Conservation (phyloP, 202 grass and related monocot genomes). For the Zizania palustris region DNA sequence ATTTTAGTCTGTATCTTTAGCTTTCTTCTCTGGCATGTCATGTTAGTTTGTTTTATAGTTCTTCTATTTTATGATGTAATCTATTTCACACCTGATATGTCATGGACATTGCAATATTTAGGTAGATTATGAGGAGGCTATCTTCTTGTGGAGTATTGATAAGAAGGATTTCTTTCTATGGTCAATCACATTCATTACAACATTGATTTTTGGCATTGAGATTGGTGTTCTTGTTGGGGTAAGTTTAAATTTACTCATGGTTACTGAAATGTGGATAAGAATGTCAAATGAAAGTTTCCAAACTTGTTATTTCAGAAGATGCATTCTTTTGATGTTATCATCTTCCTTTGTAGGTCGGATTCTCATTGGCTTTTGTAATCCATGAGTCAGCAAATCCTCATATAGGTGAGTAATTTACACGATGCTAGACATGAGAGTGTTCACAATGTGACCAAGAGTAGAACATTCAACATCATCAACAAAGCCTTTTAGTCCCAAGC, state of each 20-base stretch:
- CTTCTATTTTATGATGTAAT: conserved; percentile 23
- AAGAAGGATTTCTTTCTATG: conserved; percentile 97
- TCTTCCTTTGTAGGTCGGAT: conserved; percentile 65
- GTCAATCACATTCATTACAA: conserved; percentile 76
- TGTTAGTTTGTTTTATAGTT: conserved; percentile 25
- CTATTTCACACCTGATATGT: conserved; percentile 24
- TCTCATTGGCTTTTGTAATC: conserved; percentile 95
- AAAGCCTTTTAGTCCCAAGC: no score
- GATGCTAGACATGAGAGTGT: not conserved
- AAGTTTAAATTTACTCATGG: conserved; percentile 14
- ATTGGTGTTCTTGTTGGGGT: conserved; percentile 96
- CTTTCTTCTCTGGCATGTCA: conserved; percentile 20
- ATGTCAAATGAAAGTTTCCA: not conserved
- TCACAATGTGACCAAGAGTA: conserved; percentile 4
- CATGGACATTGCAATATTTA: conserved; percentile 49
- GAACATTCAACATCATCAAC: not conserved
- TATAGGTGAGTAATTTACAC: conserved; percentile 61
- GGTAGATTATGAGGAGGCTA: conserved; percentile 91
- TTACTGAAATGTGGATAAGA: conserved; percentile 20
- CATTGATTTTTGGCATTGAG: conserved; percentile 89
- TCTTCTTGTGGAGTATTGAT: conserved; percentile 91
- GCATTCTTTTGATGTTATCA: conserved; percentile 17
- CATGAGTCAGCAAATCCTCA: conserved; percentile 95
- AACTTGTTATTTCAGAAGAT: conserved; percentile 1
- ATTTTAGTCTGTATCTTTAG: not conserved